Evolutionary conservation across 441 rosid species (phyloP).

Genomic region (Omphalea diandra): DNA sequence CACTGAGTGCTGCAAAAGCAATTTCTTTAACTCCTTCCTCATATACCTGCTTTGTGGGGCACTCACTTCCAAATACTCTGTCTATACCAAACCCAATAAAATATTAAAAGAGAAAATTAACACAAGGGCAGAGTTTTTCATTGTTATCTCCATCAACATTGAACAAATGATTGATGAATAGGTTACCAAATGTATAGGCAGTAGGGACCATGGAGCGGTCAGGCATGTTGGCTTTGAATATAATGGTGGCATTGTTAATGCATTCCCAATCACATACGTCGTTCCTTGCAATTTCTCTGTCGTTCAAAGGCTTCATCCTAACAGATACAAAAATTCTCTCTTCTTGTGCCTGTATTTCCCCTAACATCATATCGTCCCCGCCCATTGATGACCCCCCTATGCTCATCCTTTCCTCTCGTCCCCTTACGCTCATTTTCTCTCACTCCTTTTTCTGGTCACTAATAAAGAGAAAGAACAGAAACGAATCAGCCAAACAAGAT

Average conservation of each 20-base stretch:
- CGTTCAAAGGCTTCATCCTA: constrained; percentile 76
- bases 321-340: constrained; percentile 79
- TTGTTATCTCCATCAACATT: no score
- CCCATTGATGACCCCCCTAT: constrained; percentile 11
- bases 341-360: constrained; percentile 26
- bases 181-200: constrained; percentile 70
- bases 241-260: constrained; percentile 58
- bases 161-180: no score
- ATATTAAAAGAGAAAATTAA: no score
- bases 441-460: no score
- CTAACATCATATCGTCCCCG: not conserved
- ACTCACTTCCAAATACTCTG: constrained; percentile 63
- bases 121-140: no score
- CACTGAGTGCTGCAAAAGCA: constrained; percentile 66
- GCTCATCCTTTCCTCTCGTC: constrained; percentile 27
- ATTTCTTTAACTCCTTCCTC: constrained; percentile 77
- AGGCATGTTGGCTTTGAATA: constrained; percentile 57
- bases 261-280: constrained; percentile 88
- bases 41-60: constrained; percentile 61
- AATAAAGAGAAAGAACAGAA: constrained; percentile 16
- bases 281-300: constrained; percentile 57
- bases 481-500: constrained; percentile 8
- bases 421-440: constrained; percentile 12
- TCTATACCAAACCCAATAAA: constrained; percentile 49
- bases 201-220: constrained; percentile 78